A percentile compares a stretch with the other conserved stretches of the same genome.
These are phyloP conservation scores for Exophiala spinifera DNA, from an alignment of 2,329 filamentous ascomycete species.

Conservation along the genomic window DNA sequence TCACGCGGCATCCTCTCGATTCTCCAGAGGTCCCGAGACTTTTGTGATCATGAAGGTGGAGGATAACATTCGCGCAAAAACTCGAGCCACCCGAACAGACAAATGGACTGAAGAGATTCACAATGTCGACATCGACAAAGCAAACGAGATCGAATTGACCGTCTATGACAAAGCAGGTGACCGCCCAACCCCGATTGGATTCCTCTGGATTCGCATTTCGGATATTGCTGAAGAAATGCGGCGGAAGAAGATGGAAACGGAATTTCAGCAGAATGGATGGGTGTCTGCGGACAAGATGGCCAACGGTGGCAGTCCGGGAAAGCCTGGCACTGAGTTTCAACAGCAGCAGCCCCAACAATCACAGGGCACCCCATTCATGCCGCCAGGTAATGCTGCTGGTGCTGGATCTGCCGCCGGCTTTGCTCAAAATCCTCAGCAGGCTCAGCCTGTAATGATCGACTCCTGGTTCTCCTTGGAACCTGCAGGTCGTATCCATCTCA, in stretches of 20 bases:
- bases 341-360: neutral
- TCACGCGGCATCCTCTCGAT: constrained; percentile 77
- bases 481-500: constrained; percentile 85
- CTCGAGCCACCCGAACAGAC: constrained; percentile 79
- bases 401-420: constrained; percentile 36
- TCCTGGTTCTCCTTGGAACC: constrained; percentile 97
- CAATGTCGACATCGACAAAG: constrained; percentile 92
- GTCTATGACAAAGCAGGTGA: constrained; percentile 95
- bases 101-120: constrained; percentile 90
- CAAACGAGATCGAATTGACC: constrained; percentile 95
- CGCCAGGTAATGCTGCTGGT: constrained; percentile 36
- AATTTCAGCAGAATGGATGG: constrained; percentile 93
- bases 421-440: constrained; percentile 31
- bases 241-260: constrained; percentile 92
- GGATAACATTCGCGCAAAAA: constrained; percentile 85
- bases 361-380: constrained; percentile 25
- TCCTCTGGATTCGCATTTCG: constrained; percentile 94
- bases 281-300: constrained; percentile 96
- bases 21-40: constrained; percentile 87
- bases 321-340: constrained; percentile 54
- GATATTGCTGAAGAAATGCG: constrained; percentile 98
- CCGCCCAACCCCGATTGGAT: constrained; percentile 84
- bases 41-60: constrained; percentile 97
- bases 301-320: constrained; percentile 49
- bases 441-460: constrained; percentile 59